phyloP scores from a whole-genome alignment of 148 eudicot genomes.

The Rhododendron vialii region DNA sequence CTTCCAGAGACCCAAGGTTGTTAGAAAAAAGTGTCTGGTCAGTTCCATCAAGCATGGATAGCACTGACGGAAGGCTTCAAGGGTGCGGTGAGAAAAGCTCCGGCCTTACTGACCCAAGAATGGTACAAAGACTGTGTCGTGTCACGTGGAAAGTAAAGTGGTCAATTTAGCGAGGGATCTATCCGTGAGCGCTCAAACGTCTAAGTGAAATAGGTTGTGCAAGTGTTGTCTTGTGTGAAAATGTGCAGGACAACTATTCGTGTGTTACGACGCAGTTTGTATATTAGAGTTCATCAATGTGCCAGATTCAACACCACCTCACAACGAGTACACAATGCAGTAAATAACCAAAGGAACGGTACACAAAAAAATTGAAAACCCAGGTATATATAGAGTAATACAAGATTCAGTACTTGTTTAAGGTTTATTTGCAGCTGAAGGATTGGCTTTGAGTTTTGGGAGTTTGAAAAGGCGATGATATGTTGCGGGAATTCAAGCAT shows the following conservation, averaged over 20 bases:
- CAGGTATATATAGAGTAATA: too few species aligned
- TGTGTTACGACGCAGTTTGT: background rate
- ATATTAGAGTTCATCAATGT: background rate
- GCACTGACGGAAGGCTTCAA: background rate
- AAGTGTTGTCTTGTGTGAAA: background rate
- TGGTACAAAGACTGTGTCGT: background rate
- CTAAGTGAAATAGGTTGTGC: background rate
- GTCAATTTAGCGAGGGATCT: background rate
- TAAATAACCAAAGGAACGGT: too few species aligned
- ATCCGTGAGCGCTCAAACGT: background rate
- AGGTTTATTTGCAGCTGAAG: conserved; percentile 85
- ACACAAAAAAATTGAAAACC: too few species aligned
- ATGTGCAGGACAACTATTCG: background rate
- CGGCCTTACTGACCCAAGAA: background rate
- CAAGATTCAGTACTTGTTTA: conserved; percentile 70
- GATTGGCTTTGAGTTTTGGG: conserved; percentile 63
- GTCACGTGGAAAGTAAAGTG: background rate
- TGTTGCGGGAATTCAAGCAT: too few species aligned
- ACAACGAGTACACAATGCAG: background rate
- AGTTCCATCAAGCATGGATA: background rate
- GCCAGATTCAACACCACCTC: background rate
- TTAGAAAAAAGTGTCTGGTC: background rate
- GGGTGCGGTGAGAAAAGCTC: background rate
- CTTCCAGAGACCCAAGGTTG: background rate
- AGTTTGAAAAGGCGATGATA: background rate